Base-by-base conservation (phyloP, 2,329 filamentous ascomycete genomes). In the Cladosporium sp. region DNA sequence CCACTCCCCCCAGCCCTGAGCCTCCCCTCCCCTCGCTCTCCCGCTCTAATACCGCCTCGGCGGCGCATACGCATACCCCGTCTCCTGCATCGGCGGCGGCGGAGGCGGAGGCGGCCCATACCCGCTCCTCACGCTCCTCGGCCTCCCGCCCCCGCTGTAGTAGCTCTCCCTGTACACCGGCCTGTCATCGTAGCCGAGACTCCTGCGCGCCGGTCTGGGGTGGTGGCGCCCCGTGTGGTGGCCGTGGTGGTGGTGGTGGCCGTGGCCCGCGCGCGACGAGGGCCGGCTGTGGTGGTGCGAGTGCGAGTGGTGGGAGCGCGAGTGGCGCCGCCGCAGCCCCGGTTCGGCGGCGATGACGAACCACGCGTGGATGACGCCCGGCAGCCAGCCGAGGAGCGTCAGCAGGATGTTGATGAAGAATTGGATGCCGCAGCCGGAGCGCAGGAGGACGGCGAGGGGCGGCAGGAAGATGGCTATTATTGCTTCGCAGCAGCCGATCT, bases 331-430 rank as follows among this genome's bases (percentile, higher is more conserved):
- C 18, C 38, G 38, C 38, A 46, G 22, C 11, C 45, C 45, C 9
- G 50, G 50, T 3, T 46, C 50, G 11, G 53, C 53, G 9, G 33
- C 22, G 18, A 59, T 56, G 31, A 81, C 80, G 57, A 81, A 95
- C 76, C 93, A 75, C 56, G 89, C 89, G 77, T 95, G 89, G 70
- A 95, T 86, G 73, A 95, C 89, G 19, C 56, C 58, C 6, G 62
- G 65, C 14, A 68, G 57, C 71, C 81, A 84, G 71, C 79, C 83
- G 61, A 90, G 77, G 63, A 89, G 82, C 62, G 87, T 93, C 72
- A 95, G 77, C 66, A 89, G 78, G 73, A 95, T 89, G 83, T 93
- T 95, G 80, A 95, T 91, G 72, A 91, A 77, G 66, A 95, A 77
- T 69, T 93, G 86, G 62, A 83, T 81, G 68, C 84, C 84, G 75